Evolutionary conservation across 148 eudicot genomes (phyloP), one percentile per base, ranked within the genome.

Genomic region (Camellia japonica): DNA sequence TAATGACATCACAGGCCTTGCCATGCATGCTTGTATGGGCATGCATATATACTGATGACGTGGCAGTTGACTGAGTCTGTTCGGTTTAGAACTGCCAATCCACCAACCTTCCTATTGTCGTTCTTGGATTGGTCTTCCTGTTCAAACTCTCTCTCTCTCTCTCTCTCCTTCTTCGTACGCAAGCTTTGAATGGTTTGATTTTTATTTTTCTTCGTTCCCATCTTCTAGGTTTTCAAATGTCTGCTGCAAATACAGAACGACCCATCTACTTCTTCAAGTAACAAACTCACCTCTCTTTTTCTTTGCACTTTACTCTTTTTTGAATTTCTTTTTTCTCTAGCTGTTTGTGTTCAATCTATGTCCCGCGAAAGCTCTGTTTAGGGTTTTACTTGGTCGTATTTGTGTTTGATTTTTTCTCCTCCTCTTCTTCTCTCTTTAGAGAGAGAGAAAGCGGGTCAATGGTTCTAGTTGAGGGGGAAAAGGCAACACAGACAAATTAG

Each of bases 371-470:
- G 76, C 69, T 86, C 65, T 20, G 46, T 73, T 18, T 73, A 43
- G 20, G 74, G 74, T 73, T 82, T 83, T 82, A 86, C 86, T 68
- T n/a, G 84, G 90, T 72, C 80, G 62, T 86, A 80, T 73, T 85
- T 74, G 80, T 80, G 77, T 68, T 76, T 88, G 83, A 58, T 72
- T 81, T 86, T 38, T 82, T 78, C 75, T 82, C 63, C 63, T 13
- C 67, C 49, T 80, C 3, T 30, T 51, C 41, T 44, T 11, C 79
- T 51, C 23, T 64, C 71, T 59, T 2, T 68, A 68, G 8, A 66
- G 77, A 13, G 74, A 19, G 64, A 78, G 80, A 55, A 13, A 47
- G 68, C 19, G 49, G 68, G 80, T 86, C 89, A 84, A 78, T 80
- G 83, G 71, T 83, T 84, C 83, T 91, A 64, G 86, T 79, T 83